Percentiles rank a stretch among this genome's conserved stretches.
These are phyloP conservation scores for Suhomyces xylopsoci DNA, from an alignment of 805 yeast species.

Conservation along the genomic window DNA sequence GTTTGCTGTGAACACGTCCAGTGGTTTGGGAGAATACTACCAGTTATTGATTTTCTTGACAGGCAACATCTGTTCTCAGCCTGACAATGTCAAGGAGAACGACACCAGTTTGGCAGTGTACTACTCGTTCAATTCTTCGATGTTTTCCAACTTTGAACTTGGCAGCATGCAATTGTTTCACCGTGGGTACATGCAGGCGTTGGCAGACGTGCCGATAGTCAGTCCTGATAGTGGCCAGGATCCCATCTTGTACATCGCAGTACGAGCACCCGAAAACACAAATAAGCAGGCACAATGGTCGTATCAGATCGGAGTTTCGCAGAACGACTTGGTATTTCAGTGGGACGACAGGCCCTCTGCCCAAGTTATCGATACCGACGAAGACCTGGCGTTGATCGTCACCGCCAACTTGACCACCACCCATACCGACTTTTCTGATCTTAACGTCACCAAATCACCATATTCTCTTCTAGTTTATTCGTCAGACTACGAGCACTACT, in stretches of 20 bases:
- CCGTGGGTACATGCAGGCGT: conserved; percentile 39
- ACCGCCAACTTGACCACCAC: conserved; percentile 48
- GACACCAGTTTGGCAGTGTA: conserved; percentile 33
- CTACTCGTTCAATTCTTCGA: conserved; percentile 35
- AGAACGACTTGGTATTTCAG: conserved; percentile 59
- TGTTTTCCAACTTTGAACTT: conserved; percentile 27
- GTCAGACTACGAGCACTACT: conserved; percentile 31
- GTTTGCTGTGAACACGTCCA: conserved; percentile 42
- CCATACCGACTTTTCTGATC: conserved; percentile 1
- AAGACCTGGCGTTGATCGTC: conserved; percentile 59
- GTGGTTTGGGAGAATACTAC: conserved; percentile 45
- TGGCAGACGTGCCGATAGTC: conserved; percentile 31
- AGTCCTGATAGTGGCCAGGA: conserved; percentile 9
- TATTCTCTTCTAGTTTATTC: conserved; percentile 50
- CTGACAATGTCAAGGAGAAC: conserved; percentile 20
- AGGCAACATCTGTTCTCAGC: conserved; percentile 45
- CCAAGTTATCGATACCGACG: conserved; percentile 65
- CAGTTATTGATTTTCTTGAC: conserved; percentile 48
- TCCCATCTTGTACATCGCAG: conserved; percentile 34
- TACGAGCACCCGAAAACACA: conserved; percentile 39
- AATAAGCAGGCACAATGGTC: conserved; percentile 47
- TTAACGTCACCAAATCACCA: conserved; percentile 25
- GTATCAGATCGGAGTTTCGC: conserved; percentile 66
- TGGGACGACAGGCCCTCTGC: conserved; percentile 64
- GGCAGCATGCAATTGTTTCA: conserved; percentile 28